Conservation (phyloP, 1,284 basidiomycete genomes). For the Ganoderma lucidum region DNA sequence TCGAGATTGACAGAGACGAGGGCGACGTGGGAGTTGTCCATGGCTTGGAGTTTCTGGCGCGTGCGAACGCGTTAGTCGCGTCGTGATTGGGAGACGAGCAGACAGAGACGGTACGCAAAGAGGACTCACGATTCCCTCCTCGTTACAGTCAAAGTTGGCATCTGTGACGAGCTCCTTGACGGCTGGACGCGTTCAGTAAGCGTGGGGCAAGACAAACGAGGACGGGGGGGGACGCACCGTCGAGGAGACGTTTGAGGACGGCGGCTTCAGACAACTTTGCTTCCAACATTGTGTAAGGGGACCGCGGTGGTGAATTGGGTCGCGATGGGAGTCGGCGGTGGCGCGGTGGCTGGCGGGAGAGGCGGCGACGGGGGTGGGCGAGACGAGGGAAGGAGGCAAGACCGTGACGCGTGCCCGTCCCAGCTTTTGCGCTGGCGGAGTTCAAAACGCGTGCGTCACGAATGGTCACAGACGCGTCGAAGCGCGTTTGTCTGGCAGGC, state of each 20-base stretch:
- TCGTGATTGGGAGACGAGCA: background rate
- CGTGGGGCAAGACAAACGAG: constrained; percentile 7
- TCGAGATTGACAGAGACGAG: constrained; percentile 88
- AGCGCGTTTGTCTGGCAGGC: no score
- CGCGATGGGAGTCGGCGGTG: background rate
- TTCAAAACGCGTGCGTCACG: constrained; percentile 7
- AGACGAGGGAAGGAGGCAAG: background rate
- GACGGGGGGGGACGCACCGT: constrained; percentile 62
- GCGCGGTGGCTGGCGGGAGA: background rate
- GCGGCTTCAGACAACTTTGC: constrained; percentile 87
- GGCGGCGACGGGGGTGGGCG: background rate
- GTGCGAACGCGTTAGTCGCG: background rate
- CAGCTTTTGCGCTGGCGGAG: constrained; percentile 2
- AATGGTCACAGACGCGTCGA: background rate
- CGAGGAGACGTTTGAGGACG: constrained; percentile 87
- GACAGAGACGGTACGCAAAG: background rate
- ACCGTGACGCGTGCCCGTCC: background rate
- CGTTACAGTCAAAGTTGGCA: constrained; percentile 98
- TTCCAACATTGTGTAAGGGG: constrained; percentile 77
- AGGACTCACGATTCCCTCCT: constrained; percentile 87
- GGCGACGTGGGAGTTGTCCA: constrained; percentile 99
- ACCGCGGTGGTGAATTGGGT: background rate
- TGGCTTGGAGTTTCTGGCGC: constrained; percentile 80
- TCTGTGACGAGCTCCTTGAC: constrained; percentile 98
- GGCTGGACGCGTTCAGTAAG: constrained; percentile 56